Conservation (phyloP, 805 yeast species). For the Priceomyces melissophilus region DNA sequence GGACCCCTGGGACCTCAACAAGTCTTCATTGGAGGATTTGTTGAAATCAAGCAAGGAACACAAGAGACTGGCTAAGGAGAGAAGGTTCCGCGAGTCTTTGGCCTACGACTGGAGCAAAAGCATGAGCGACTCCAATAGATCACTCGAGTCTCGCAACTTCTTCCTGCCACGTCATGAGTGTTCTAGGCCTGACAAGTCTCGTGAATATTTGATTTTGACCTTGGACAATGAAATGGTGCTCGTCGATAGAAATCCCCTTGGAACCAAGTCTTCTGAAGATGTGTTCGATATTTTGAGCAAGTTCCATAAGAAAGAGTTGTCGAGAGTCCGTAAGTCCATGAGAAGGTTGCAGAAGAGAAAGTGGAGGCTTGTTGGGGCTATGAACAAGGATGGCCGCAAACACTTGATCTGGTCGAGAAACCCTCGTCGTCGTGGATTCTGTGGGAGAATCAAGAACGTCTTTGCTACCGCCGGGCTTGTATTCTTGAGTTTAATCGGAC, state of each 20-base stretch:
- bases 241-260: slow-evolving; percentile 38
- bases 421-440: neutral
- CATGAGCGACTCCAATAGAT: slow-evolving; percentile 30
- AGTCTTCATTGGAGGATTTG: slow-evolving; percentile 35
- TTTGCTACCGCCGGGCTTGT: slow-evolving; percentile 26
- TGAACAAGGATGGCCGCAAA: slow-evolving; percentile 10
- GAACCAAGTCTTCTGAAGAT: slow-evolving; percentile 36
- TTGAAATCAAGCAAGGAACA: slow-evolving; percentile 41
- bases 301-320: slow-evolving; percentile 33
- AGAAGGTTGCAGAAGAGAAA: slow-evolving; percentile 41
- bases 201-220: slow-evolving; percentile 28
- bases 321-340: slow-evolving; percentile 30
- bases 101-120: slow-evolving; percentile 53
- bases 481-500: slow-evolving; percentile 18
- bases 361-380: slow-evolving; percentile 56
- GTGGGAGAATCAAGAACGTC: slow-evolving; percentile 14
- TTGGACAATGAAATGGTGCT: slow-evolving; percentile 32
- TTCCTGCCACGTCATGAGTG: slow-evolving; percentile 39
- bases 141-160: slow-evolving; percentile 40
- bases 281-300: slow-evolving; percentile 37
- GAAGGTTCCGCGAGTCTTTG: slow-evolving; percentile 42
- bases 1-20: slow-evolving; percentile 7
- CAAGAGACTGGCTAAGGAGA: slow-evolving; percentile 39
- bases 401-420: slow-evolving; percentile 12
- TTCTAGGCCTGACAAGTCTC: neutral